A percentile compares a stretch with the other conserved stretches of the same genome.
Conservation (phyloP, 2,329 filamentous ascomycete genomes). For the Zasmidium citrigriseum region DNA sequence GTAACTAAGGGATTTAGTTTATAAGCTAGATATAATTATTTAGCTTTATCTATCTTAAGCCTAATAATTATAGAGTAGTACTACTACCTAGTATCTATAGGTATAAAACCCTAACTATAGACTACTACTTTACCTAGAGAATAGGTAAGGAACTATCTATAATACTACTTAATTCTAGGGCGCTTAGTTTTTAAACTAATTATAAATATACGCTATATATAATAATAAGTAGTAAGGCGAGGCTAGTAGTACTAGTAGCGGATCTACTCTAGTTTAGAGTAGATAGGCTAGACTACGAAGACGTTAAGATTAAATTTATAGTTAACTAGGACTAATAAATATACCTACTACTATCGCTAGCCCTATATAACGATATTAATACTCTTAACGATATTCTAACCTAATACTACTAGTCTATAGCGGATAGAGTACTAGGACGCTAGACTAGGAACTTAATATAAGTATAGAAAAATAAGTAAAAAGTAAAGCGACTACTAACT, state of each 20-base stretch:
- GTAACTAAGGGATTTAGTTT: neutral
- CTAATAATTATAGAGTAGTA: neutral
- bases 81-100: neutral
- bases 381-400: too few relatives aligned
- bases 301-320: neutral
- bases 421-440: too few relatives aligned
- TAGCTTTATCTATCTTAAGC: neutral
- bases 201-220: neutral
- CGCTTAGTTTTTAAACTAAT: too few relatives aligned
- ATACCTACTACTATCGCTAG: neutral
- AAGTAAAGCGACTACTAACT: neutral
- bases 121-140: neutral
- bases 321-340: neutral
- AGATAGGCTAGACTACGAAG: neutral
- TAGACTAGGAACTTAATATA: neutral
- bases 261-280: neutral
- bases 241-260: neutral
- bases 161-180: neutral
- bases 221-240: neutral
- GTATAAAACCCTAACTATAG: neutral
- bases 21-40: neutral
- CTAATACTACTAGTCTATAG: too few relatives aligned
- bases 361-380: neutral
- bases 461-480: neutral
- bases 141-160: neutral